A percentile compares a stretch with the other conserved stretches of the same genome.
Conservation (phyloP, 2,329 filamentous ascomycete species). For the Dothideomycetes sp. region DNA sequence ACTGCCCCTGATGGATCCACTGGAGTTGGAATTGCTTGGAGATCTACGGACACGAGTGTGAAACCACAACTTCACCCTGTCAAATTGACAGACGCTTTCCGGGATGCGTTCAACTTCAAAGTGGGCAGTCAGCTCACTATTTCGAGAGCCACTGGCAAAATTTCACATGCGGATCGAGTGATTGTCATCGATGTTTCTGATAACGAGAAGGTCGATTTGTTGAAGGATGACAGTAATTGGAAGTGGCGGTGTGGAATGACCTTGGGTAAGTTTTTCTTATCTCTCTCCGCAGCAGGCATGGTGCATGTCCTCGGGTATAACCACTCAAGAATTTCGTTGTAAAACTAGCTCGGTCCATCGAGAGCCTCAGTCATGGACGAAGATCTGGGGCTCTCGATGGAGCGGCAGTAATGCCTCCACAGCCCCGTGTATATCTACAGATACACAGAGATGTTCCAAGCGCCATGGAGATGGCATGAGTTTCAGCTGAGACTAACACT, state of each 20-base stretch:
- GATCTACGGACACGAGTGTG: conserved; percentile 41
- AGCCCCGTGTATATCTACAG: too few species aligned
- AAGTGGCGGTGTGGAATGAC: conserved; percentile 19
- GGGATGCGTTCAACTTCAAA: conserved; percentile 62
- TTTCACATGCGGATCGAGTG: conserved; percentile 50
- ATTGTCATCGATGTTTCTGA: conserved; percentile 48
- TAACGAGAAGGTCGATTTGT: conserved; percentile 18
- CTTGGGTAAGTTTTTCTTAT: conserved; percentile 24
- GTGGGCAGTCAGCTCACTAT: conserved; percentile 62
- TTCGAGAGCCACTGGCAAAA: conserved; percentile 39
- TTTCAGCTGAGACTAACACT: not conserved
- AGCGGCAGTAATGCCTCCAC: too few species aligned
- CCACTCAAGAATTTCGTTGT: too few species aligned
- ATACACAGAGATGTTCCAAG: too few species aligned
- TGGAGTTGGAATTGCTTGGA: conserved; percentile 56
- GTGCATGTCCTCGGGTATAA: too few species aligned
- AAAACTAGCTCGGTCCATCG: too few species aligned
- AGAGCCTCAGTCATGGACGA: too few species aligned
- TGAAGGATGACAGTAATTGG: conserved; percentile 29
- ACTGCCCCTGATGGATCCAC: conserved; percentile 33
- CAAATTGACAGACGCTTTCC: conserved; percentile 65
- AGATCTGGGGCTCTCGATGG: too few species aligned
- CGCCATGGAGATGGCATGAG: too few species aligned
- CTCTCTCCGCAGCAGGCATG: too few species aligned
- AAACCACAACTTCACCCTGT: conserved; percentile 57